Conservation (phyloP, 352 stramenopile genomes). For the Pythium scleroteichum region DNA sequence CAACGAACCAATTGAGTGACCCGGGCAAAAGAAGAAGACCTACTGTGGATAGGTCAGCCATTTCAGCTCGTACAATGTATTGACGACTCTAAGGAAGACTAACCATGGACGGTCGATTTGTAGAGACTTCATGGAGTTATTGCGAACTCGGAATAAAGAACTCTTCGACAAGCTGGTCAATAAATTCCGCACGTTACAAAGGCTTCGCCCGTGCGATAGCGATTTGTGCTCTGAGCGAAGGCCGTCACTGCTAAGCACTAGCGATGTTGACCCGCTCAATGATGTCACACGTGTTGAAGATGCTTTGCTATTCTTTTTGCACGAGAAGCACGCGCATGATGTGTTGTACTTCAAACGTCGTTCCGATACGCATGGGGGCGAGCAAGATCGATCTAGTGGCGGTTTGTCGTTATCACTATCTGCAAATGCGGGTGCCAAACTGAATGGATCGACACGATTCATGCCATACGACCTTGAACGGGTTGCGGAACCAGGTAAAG, state of each 20-base stretch:
- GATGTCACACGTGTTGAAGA: conserved; percentile 50
- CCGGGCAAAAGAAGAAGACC: neutral
- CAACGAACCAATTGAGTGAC: too few relatives aligned
- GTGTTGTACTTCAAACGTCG: conserved; percentile 67
- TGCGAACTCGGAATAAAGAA: conserved; percentile 26
- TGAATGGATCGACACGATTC: conserved; percentile 27
- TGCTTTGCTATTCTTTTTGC: conserved; percentile 68
- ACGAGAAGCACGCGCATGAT: conserved; percentile 67
- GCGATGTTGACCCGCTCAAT: conserved; percentile 12
- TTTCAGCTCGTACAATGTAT: neutral
- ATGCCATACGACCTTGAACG: conserved; percentile 67
- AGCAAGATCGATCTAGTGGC: conserved; percentile 3
- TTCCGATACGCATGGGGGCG: conserved; percentile 3
- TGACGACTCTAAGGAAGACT: neutral
- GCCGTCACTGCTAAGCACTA: too few relatives aligned
- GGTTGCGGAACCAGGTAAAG: conserved; percentile 33
- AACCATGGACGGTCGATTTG: neutral
- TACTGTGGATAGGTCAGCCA: conserved; percentile 16
- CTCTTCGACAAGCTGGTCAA: conserved; percentile 30
- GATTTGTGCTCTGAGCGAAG: too few relatives aligned
- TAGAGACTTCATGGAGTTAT: conserved; percentile 23
- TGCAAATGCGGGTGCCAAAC: conserved; percentile 6
- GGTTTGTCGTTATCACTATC: conserved; percentile 38
- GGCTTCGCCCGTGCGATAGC: too few relatives aligned
- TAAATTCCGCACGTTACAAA: conserved; percentile 17